Percentiles rank a stretch among this genome's conserved stretches.
phyloP scores from a whole-genome alignment of 2,329 filamentous ascomycete species.

The Helotiales sp. region DNA sequence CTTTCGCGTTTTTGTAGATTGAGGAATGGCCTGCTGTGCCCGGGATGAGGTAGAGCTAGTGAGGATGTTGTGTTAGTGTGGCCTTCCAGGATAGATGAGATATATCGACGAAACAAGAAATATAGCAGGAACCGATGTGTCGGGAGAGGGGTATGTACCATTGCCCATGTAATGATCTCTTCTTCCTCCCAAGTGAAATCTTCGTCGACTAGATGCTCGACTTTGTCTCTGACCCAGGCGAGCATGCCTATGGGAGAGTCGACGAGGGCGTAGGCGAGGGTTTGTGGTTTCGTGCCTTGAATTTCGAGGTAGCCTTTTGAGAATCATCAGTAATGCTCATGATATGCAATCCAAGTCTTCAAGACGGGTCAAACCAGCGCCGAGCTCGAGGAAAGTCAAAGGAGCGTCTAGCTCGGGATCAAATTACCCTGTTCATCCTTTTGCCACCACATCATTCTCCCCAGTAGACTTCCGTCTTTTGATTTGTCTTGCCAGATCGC shows the following conservation, averaged over 20 bases:
- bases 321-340: not conserved
- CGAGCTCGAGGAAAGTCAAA: not conserved
- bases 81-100: not conserved
- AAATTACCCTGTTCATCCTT: slow-evolving; percentile 14
- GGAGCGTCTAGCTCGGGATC: not conserved
- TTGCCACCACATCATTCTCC: slow-evolving; percentile 26
- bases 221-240: slow-evolving; percentile 36
- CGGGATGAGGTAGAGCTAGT: slow-evolving; percentile 31
- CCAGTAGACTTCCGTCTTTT: slow-evolving; percentile 34
- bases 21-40: slow-evolving; percentile 29
- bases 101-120: not conserved
- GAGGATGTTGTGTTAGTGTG: not conserved
- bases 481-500: slow-evolving; percentile 29
- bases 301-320: slow-evolving; percentile 31
- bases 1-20: slow-evolving; percentile 35
- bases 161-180: slow-evolving; percentile 71
- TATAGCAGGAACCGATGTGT: not conserved
- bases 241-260: slow-evolving; percentile 34
- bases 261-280: slow-evolving; percentile 29
- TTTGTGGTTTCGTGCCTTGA: slow-evolving; percentile 35
- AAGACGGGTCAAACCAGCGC: no score
- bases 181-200: slow-evolving; percentile 74
- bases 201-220: slow-evolving; percentile 45
- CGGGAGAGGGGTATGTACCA: slow-evolving; percentile 21
- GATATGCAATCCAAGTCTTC: no score